Conservation (phyloP, 108 stramenopile genomes). For the Cylindrotheca closterium region DNA sequence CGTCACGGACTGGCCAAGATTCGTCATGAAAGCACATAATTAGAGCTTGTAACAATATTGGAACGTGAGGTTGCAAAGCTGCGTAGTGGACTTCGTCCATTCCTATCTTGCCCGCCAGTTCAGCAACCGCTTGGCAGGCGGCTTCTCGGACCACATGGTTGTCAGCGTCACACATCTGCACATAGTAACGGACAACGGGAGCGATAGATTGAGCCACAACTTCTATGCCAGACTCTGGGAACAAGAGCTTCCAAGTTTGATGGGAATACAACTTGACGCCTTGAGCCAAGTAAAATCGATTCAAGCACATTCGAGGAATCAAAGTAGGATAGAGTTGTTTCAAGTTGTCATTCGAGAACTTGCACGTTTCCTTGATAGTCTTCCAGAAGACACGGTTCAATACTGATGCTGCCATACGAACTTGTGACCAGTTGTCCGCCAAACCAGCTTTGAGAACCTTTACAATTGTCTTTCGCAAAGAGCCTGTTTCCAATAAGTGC, state of each 20-base stretch:
- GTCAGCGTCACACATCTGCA: conserved; percentile 89
- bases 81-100: conserved; percentile 11
- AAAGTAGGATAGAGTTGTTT: conserved; percentile 55
- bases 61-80: conserved; percentile 67
- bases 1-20: conserved; percentile 97
- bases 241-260: conserved; percentile 90
- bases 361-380: conserved; percentile 47
- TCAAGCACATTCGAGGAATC: conserved; percentile 95
- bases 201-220: conserved; percentile 80
- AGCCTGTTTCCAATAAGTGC: conserved; percentile 21
- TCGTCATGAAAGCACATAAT: conserved; percentile 97
- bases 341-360: conserved; percentile 29
- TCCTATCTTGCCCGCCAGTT: conserved; percentile 88
- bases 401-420: conserved; percentile 93
- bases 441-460: conserved; percentile 63
- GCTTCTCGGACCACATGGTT: conserved; percentile 96
- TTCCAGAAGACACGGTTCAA: conserved; percentile 78
- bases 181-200: conserved; percentile 89
- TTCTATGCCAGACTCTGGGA: conserved; percentile 66
- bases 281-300: conserved; percentile 96
- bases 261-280: conserved; percentile 94
- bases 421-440: conserved; percentile 97
- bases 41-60: conserved; percentile 79
- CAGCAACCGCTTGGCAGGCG: conserved; percentile 95
- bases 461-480: conserved; percentile 37